Percentiles rank a stretch among this genome's conserved stretches.
phyloP scores from a whole-genome alignment of 371 early-diverging fungal genomes.

The Mortierella sp. region DNA sequence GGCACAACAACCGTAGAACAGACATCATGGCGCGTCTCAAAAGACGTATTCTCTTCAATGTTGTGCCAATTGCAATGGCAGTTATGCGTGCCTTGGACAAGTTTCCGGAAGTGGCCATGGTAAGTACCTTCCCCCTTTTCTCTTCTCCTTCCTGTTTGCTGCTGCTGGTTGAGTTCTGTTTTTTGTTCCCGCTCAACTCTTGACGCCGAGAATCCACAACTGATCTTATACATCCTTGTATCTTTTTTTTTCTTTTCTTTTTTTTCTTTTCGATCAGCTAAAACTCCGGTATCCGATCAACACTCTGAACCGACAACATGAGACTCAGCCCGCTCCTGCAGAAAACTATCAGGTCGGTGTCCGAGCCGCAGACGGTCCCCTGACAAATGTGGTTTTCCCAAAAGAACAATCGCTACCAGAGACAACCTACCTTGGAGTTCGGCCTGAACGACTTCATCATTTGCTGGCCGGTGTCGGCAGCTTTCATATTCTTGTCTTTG shows the following conservation, averaged over 20 bases:
- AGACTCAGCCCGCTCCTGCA: conserved; percentile 16
- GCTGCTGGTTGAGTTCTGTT: background rate
- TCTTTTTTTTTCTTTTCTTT: background rate
- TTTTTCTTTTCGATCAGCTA: background rate
- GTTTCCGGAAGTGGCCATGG: conserved; percentile 18
- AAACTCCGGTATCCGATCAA: background rate
- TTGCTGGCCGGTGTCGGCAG: background rate
- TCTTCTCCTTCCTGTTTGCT: background rate
- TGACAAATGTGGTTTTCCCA: conserved; percentile 10
- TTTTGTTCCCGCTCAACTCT: background rate
- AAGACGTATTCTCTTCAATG: background rate
- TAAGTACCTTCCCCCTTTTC: background rate
- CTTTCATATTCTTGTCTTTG: background rate
- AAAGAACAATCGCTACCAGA: background rate
- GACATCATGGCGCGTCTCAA: background rate
- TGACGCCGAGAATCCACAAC: too few relatives aligned
- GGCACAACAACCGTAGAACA: background rate
- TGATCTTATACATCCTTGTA: too few relatives aligned
- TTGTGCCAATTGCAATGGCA: conserved; percentile 3
- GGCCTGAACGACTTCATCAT: background rate
- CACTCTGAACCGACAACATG: conserved; percentile 28
- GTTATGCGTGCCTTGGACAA: background rate
- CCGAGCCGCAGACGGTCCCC: conserved; percentile 38
- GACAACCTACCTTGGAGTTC: background rate
- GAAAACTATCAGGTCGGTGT: conserved; percentile 38